Evolutionary conservation across 148 eudicot species (phyloP).

Genomic region (Pouteria glomerata): DNA sequence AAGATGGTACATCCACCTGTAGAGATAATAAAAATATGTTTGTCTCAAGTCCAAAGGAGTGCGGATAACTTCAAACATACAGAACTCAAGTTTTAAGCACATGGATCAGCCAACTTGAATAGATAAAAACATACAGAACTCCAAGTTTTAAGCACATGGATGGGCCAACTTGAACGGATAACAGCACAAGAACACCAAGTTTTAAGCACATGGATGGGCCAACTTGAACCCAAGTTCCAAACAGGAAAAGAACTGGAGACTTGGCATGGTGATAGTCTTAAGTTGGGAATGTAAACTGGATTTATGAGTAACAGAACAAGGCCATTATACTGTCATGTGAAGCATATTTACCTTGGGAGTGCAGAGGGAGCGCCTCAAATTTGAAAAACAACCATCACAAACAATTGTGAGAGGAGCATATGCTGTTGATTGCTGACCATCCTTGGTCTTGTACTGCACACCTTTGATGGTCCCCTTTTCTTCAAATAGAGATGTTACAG

Average conservation of each 20-base stretch:
- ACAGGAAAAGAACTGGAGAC: neutral
- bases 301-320: neutral
- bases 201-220: no score
- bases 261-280: neutral
- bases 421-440: slow-evolving; percentile 38
- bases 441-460: slow-evolving; percentile 59
- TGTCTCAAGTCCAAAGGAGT: neutral
- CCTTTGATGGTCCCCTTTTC: slow-evolving; percentile 59
- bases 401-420: slow-evolving; percentile 72
- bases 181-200: no score
- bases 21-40: neutral
- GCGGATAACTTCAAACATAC: neutral
- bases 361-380: slow-evolving; percentile 62
- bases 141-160: no score
- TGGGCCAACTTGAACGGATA: no score
- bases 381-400: slow-evolving; percentile 78
- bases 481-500: slow-evolving; percentile 62
- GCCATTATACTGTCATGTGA: neutral
- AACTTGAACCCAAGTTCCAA: neutral
- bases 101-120: no score
- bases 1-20: slow-evolving; percentile 32
- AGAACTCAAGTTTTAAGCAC: neutral
- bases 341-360: slow-evolving; percentile 42
- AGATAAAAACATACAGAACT: no score
- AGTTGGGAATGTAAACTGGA: neutral